Evolutionary conservation across 2,329 filamentous ascomycete genomes (phyloP), one percentile per base, ranked within the genome.

Genomic region (Claviceps digitariae): DNA sequence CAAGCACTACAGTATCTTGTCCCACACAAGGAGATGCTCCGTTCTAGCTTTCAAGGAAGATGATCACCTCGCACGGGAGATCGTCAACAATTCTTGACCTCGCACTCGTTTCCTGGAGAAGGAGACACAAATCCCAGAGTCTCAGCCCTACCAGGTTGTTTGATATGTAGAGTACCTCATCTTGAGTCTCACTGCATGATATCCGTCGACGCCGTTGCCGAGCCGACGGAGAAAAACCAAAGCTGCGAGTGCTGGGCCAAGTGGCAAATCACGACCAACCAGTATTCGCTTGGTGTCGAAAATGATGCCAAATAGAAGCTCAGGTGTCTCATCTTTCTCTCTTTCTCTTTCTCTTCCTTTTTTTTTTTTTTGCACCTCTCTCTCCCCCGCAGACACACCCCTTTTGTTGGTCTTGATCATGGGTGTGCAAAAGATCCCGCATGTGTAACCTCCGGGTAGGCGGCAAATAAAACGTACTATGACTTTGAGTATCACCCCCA

Each of bases 121-220:
- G 21, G 41, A 25, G 41, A 25, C 41, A 44, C 41, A 44, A 21
- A 23, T 23, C 12, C 12, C 41, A 46, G 52, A 53, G 52, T 56
- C 55, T 56, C 55, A 56, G 55, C 52, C 55, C 55, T 56, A 56
- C 52, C 50, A 50, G 52, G 36, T 52, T 53, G 48, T 41, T 52
- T n/a, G 54, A 46, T 41, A 51, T 34, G 38, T 47, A 47, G 17
- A 52, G 45, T 54, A 34, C 52, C 46, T 54, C 55, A 52, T 54
- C 52, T 56, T 52, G 50, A 50, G 55, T 56, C 50, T 54, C 52
- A 56, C 55, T 50, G 55, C 55, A 54, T 54, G 43, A 50, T 48
- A 48, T 46, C 52, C 45, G 50, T 56, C 41, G 41, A 36, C 50
- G 55, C 52, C 41, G 50, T 31, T 51, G 46, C 55, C 49, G 50